Percentiles rank a stretch among this genome's conserved stretches.
Evolutionary conservation across 495 filamentous ascomycete genomes (phyloP).

Genomic region (Cairneyella variabilis): DNA sequence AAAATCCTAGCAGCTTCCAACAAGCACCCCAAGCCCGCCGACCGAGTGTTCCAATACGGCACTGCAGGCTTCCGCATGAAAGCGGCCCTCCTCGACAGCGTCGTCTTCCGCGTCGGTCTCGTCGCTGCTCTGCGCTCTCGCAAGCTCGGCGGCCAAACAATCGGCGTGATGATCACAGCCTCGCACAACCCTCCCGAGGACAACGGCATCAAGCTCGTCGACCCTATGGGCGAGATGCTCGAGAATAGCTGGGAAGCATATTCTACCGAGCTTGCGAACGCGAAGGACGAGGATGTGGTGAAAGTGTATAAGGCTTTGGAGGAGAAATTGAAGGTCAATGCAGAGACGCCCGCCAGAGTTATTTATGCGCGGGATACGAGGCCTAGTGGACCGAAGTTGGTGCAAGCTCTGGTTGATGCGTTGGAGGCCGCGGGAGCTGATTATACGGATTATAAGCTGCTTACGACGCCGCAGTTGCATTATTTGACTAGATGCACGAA

Average conservation of each 20-base stretch:
- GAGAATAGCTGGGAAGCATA: conserved; percentile 90
- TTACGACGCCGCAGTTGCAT: conserved; percentile 95
- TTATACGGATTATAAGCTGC: conserved; percentile 74
- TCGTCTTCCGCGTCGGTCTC: conserved; percentile 86
- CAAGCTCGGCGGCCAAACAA: conserved; percentile 81
- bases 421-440: conserved; percentile 70
- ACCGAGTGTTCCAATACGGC: conserved; percentile 79
- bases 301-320: conserved; percentile 72
- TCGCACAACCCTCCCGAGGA: conserved; percentile 96
- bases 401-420: conserved; percentile 69
- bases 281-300: conserved; percentile 66
- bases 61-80: conserved; percentile 76
- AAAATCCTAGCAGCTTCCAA: conserved; percentile 56
- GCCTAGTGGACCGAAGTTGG: conserved; percentile 81
- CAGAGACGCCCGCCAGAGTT: conserved; percentile 66
- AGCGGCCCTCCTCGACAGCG: conserved; percentile 73
- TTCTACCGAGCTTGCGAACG: conserved; percentile 84
- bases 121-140: conserved; percentile 87
- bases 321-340: conserved; percentile 69
- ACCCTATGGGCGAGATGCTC: conserved; percentile 97
- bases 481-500: conserved; percentile 95
- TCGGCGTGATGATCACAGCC: conserved; percentile 98
- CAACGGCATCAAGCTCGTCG: conserved; percentile 97
- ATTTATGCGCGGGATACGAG: conserved; percentile 91
- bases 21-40: conserved; percentile 65